Percentiles rank a stretch among this genome's conserved stretches.
These are phyloP conservation scores for Naegleria lovaniensis DNA, from an alignment of 208 protist species.

Conservation along the genomic window DNA sequence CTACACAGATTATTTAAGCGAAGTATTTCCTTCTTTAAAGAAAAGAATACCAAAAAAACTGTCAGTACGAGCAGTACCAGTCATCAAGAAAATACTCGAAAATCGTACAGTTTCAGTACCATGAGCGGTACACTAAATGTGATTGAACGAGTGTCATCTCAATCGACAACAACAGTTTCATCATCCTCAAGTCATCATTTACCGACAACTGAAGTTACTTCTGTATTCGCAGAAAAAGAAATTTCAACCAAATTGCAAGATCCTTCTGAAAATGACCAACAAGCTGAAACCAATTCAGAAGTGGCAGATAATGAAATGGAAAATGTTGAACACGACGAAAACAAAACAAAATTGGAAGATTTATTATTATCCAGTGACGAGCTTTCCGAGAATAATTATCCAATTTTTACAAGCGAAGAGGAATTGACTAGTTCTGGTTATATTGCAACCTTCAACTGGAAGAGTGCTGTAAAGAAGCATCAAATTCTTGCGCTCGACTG, in stretches of 20 bases:
- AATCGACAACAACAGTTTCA: neutral
- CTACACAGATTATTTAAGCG: neutral
- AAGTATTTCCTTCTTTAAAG: conserved; percentile 27
- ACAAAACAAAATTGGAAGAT: neutral
- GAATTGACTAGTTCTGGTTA: neutral
- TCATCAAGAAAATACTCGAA: neutral
- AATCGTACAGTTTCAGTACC: neutral
- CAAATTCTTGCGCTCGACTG: conserved; percentile 66
- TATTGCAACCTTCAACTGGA: neutral
- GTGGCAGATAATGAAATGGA: neutral
- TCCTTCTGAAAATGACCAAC: neutral
- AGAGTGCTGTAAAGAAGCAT: neutral
- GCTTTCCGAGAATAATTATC: conserved; percentile 31
- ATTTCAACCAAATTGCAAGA: neutral
- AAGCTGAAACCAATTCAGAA: neutral
- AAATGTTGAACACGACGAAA: neutral
- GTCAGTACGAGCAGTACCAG: neutral
- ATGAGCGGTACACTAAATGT: neutral
- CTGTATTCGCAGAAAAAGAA: neutral
- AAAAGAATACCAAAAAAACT: conserved; percentile 17
- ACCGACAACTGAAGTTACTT: neutral
- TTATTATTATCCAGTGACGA: conserved; percentile 11
- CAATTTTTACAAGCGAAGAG: neutral
- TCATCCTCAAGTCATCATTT: too few relatives aligned
- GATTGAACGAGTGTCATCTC: neutral